Base-by-base conservation (phyloP, 2,329 filamentous ascomycete species). In the Hysterium pulicare region DNA sequence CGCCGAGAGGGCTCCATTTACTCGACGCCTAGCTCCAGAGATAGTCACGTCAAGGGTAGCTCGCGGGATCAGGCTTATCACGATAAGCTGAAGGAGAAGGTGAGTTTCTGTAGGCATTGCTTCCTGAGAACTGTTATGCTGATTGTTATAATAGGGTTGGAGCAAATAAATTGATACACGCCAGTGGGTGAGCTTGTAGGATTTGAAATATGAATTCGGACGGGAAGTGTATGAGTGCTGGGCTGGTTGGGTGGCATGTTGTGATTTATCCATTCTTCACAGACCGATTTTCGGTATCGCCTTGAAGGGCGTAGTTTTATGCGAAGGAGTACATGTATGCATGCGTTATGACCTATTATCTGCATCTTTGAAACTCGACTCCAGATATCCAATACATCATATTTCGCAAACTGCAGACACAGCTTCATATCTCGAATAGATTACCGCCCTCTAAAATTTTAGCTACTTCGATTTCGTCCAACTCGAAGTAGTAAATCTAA, bases 1-100 rank as follows among this genome's bases (percentile, higher is more conserved):
- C 83, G 83, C 68, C 78, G 79, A 57, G 81, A 83, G 66, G 82
- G 82, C 42, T 84, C 79, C 58, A 83, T 85, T 64, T 84, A 81
- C 60, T 78, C 81, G 35, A 86, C 83, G 7, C 82, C 79, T 2
- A 71, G 71, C 54, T 83, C 79, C 19, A 76, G 82, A 45, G 83
- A 86, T 61, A 81, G 81, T 15, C 80, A 84, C 58, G 70, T 84
- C 39, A 81, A 81, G 41, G 53, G 55, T 22, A 38, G 39, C 22
- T 76, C 77, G 41, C 73, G 76, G 49, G 70, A 77, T 53, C 76
- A 78, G 24, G 58, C 55, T 49, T 84, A 81, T 64, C 76, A 81
- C 60, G 77, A 80, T 47, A 82, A 69, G 58, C 44, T 70, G 38
- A 69, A 68, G 58, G 63, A 69, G 51, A 70, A 69, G 65, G 67